Percentiles rank a stretch among this genome's conserved stretches.
These are phyloP conservation scores for Zoysia pacifica DNA, from an alignment of 176 grass and related monocot genomes.

Conservation along the genomic window DNA sequence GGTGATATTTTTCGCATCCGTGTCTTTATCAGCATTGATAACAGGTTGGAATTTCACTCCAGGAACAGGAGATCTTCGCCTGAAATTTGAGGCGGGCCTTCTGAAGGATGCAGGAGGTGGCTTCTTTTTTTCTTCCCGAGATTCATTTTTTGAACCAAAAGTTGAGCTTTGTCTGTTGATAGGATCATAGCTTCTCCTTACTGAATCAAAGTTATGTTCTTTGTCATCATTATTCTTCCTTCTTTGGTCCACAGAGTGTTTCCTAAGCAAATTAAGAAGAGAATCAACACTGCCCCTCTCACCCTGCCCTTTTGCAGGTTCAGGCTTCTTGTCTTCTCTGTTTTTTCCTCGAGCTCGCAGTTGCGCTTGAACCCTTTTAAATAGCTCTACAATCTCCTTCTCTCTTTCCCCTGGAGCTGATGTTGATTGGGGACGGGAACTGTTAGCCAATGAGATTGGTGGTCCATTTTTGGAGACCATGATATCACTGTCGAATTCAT, in stretches of 20 bases:
- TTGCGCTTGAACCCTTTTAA: constrained; percentile 77
- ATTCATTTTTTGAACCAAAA: constrained; percentile 36
- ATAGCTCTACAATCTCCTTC: constrained; percentile 66
- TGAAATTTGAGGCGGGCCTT: constrained; percentile 53
- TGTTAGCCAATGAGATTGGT: constrained; percentile 49
- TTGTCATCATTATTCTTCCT: constrained; percentile 41
- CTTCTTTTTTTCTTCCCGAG: constrained; percentile 40
- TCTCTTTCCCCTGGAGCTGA: constrained; percentile 58
- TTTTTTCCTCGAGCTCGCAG: constrained; percentile 44
- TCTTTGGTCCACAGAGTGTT: constrained; percentile 60
- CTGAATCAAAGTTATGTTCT: constrained; percentile 47
- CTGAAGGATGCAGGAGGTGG: constrained; percentile 38
- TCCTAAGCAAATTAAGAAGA: constrained; percentile 71
- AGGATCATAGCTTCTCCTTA: constrained; percentile 45
- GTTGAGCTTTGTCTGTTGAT: constrained; percentile 50
- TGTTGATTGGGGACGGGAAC: constrained; percentile 45
- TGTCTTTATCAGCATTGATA: constrained; percentile 37
- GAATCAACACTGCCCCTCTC: constrained; percentile 65
- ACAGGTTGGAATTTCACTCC: constrained; percentile 64
- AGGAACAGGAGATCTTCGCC: constrained; percentile 61
- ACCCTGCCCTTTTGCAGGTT: constrained; percentile 55
- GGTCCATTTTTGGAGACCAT: constrained; percentile 68
- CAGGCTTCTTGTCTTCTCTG: constrained; percentile 69
- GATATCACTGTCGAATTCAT: constrained; percentile 62
- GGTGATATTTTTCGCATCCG: neutral